Evolutionary conservation across 805 yeast species (phyloP).

Genomic region (Sugiyamaella mastotermitis): DNA sequence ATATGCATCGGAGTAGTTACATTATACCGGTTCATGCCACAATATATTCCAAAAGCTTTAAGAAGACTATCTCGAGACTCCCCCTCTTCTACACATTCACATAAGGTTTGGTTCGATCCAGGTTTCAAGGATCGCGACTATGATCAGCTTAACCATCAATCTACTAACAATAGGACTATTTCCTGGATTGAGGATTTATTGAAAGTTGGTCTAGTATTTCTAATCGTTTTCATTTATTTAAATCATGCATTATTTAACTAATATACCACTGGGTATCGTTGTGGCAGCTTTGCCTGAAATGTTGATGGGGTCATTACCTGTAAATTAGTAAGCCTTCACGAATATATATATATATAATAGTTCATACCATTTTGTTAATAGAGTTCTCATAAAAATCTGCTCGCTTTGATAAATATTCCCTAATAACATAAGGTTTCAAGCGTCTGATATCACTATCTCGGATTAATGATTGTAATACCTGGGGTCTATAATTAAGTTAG

Average conservation of each 20-base stretch:
- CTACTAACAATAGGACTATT: too few species aligned
- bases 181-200: too few species aligned
- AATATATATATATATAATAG: too few species aligned
- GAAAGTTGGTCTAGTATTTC: background rate
- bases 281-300: background rate
- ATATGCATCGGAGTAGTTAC: constrained; percentile 5
- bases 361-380: constrained; percentile 25
- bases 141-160: too few species aligned
- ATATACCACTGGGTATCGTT: background rate
- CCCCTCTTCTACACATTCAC: too few species aligned
- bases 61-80: background rate
- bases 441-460: constrained; percentile 73
- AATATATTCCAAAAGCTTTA: constrained; percentile 5
- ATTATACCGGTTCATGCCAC: constrained; percentile 8
- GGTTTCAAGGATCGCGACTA: too few species aligned
- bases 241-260: background rate
- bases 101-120: too few species aligned
- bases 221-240: background rate
- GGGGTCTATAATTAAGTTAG: constrained; percentile 37
- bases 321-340: too few species aligned
- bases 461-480: constrained; percentile 67
- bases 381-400: constrained; percentile 59
- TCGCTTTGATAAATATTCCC: constrained; percentile 62
- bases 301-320: constrained; percentile 3
- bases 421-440: constrained; percentile 36